Base-by-base conservation (phyloP, 2,329 filamentous ascomycete species). In the Aspergillus uvarum region DNA sequence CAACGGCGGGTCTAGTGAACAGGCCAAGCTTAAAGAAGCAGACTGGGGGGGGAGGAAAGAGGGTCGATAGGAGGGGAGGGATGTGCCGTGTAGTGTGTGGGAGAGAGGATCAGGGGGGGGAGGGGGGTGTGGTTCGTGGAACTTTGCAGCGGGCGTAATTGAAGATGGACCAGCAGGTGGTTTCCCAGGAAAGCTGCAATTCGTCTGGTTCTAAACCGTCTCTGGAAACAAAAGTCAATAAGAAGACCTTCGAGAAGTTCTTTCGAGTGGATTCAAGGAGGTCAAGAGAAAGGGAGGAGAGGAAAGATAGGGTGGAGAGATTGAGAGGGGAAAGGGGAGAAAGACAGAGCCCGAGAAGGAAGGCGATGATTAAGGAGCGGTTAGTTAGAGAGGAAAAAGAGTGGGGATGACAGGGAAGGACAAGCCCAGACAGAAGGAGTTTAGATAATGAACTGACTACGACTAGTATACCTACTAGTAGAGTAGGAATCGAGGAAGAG, bases 11-110 rank as follows among this genome's bases (percentile, higher is more conserved):
- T 67, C 68, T 65, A 68, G 62, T 60, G 60, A 68, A 62, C 68
- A 66, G 66, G 63, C 67, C 67, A 69, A 67, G 67, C 68, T 70
- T 70, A 67, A 69, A 65, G 65, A 58, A 59, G 64, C 60, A 59
- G 66, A 64, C 56, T 55, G 63, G 61, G 61, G 61, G 52, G 38
- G 42, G 22, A 22, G 52, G 19, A 16, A 21, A 11, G 29, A 31
- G 16, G 44, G 42, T 24, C 22, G 51, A 44, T n/a, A 19, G 14
- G n/a, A 16, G 24, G 31, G 48, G 48, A 12, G 48, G 48, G 48
- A 29, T 35, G 32, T 35, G 32, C 32, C 32, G 32, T 35, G 32
- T 35, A 16, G 32, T 35, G 32, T 35, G 7, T 42, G 51, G 58
- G 58, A 55, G 51, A 50, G 57, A 61, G 60, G 62, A 65, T 64